Base-by-base conservation (phyloP, 176 grass and related monocot genomes). In the Panicum miliaceum region DNA sequence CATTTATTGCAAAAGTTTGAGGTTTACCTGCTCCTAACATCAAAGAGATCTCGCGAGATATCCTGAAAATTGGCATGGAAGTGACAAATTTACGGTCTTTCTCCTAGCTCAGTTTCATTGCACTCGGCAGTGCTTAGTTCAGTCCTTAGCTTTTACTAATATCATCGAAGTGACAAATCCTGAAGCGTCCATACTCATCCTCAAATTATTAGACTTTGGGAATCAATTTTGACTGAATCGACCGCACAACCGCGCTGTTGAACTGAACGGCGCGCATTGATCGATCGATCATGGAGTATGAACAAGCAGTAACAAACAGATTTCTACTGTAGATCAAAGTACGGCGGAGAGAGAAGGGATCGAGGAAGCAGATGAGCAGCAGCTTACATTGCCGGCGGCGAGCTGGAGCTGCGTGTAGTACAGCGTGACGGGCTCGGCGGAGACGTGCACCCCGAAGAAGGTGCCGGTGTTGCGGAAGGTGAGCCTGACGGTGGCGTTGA, bases 361-460 rank as follows among this genome's bases (percentile, higher is more conserved):
- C 13, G 23, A 8, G 0, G 26, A 18, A 12, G 25, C 1, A 6
- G 15, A 45, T 6, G 22, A 46, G 4, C 0, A 11, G 36, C 8
- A 8, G 19, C 75, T 92, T 89, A 99, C 96, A 48, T 84, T 89
- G 58, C 96, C 96, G 37, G 88, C 76, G 2, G 96, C 96, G 57
- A 99, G 73, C 23, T 83, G 64, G 51, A 94, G 87, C 76, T 92
- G 91, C 41, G 76, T 89, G 91, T 94, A 96, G 84, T 84, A 86
- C 66, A 99, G 66, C 3, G 85, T 83, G 79, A 99, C 40, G n/a
- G 96, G 91, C 14, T 90, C 86, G 53, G 93, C 81, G 3, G 74
- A 84, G 68, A 99, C 91, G 13, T 99, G 93, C 19, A 99, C 91
- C 63, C 96, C 96, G 77, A 99, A 99, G 85, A 99, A 99, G 65